These are phyloP conservation scores for Flammula alnicola DNA, from an alignment of 1,284 basidiomycete species.

Conservation along the genomic window DNA sequence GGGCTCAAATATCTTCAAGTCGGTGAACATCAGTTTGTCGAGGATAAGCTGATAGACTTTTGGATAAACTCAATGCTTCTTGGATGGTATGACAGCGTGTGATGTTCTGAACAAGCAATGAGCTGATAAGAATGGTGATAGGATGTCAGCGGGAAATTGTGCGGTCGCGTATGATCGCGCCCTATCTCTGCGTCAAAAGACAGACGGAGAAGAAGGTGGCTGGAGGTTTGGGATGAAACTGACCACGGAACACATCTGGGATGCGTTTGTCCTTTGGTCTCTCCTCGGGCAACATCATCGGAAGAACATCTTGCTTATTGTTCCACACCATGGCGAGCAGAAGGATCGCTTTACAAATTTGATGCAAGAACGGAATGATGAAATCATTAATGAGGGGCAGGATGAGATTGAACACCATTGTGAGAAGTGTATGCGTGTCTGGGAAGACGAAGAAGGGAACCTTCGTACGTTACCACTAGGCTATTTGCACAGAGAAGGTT, in stretches of 20 bases:
- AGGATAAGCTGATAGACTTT: not conserved
- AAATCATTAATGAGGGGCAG: not conserved
- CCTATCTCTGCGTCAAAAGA: not conserved
- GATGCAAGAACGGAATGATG: not conserved
- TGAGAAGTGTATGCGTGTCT: not conserved
- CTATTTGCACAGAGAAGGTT: not conserved
- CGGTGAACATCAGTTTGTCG: constrained; percentile 4
- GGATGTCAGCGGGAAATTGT: not conserved
- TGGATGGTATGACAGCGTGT: constrained; percentile 9
- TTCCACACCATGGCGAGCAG: constrained; percentile 6
- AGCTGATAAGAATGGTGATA: not conserved
- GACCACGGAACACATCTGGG: not conserved
- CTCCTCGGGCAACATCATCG: not conserved
- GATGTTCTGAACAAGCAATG: not conserved
- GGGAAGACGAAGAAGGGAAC: not conserved
- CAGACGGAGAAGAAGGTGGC: not conserved
- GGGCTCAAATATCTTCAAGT: constrained; percentile 1
- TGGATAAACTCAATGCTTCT: constrained; percentile 10
- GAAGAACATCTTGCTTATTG: not conserved
- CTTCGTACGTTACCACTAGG: no score
- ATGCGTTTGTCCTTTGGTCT: not conserved
- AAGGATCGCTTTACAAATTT: not conserved
- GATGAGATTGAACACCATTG: not conserved
- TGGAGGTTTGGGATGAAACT: constrained; percentile 2
- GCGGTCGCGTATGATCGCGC: not conserved